Percentiles rank a stretch among this genome's conserved stretches.
Evolutionary conservation across 108 stramenopile genomes (phyloP).

Genomic region (Nitzschia inconspicua): DNA sequence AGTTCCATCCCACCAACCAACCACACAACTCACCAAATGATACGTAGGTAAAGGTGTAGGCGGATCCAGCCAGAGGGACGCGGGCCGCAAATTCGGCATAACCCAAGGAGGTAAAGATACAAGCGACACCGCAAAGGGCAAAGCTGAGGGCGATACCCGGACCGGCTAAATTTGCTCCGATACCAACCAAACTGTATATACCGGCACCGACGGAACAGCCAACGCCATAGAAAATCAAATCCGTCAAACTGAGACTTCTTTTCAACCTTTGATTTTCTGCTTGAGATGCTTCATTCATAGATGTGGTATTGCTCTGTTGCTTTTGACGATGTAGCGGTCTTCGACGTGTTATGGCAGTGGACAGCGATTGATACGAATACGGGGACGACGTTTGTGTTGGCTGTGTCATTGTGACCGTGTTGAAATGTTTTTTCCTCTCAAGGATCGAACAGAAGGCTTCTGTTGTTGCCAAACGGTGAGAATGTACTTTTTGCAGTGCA

Average conservation of each 20-base stretch:
- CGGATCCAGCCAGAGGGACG: constrained; percentile 48
- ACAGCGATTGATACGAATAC: no score
- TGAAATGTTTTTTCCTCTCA: no score
- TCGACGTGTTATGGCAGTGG: no score
- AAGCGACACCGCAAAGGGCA: constrained; percentile 41
- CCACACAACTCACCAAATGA: constrained; percentile 52
- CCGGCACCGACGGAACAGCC: constrained; percentile 60
- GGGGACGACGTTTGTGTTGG: no score
- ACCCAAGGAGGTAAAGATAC: constrained; percentile 45
- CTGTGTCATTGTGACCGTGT: no score
- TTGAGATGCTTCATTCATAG: background rate
- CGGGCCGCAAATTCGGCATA: constrained; percentile 61
- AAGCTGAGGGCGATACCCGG: constrained; percentile 50
- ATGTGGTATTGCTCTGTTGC: background rate
- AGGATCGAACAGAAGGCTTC: no score
- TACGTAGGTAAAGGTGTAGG: constrained; percentile 59
- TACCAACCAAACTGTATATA: constrained; percentile 55
- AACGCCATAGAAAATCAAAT: constrained; percentile 56
- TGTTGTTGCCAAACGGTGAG: no score
- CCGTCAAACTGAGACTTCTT: constrained; percentile 31
- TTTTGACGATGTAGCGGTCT: background rate
- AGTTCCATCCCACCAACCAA: constrained; percentile 60
- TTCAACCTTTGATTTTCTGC: no score
- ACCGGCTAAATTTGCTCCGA: constrained; percentile 51
- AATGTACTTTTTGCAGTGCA: no score